phyloP scores from a whole-genome alignment of 2,329 filamentous ascomycete species.

The Tolypocladium ophioglossoides region DNA sequence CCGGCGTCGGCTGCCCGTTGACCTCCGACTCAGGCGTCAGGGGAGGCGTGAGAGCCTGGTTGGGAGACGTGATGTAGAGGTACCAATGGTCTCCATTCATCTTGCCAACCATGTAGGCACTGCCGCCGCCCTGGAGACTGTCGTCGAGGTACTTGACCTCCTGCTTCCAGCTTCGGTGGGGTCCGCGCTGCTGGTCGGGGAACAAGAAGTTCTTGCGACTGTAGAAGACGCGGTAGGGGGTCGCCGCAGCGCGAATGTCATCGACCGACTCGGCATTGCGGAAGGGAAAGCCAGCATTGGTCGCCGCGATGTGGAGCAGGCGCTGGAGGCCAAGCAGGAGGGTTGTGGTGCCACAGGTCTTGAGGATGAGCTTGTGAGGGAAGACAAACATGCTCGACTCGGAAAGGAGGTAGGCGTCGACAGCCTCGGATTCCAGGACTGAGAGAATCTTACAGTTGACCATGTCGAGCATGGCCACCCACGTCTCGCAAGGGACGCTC shows the following conservation, averaged over 20 bases:
- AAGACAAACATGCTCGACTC: conserved; percentile 99
- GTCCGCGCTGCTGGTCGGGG: conserved; percentile 85
- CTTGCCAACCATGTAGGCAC: conserved; percentile 98
- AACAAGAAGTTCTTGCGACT: conserved; percentile 98
- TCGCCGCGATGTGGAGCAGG: conserved; percentile 82
- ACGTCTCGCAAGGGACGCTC: conserved; percentile 69
- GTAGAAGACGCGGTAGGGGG: conserved; percentile 94
- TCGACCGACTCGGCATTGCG: conserved; percentile 55
- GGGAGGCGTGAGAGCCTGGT: conserved; percentile 69
- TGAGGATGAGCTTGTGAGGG: conserved; percentile 97
- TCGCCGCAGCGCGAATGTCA: conserved; percentile 65
- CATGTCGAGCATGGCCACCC: conserved; percentile 95
- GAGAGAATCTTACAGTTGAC: conserved; percentile 98
- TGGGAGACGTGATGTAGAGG: conserved; percentile 86
- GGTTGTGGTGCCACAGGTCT: conserved; percentile 96
- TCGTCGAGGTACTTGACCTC: conserved; percentile 89
- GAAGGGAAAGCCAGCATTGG: conserved; percentile 81
- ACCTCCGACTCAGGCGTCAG: conserved; percentile 55
- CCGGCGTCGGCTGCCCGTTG: conserved; percentile 22
- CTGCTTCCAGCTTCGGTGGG: conserved; percentile 94
- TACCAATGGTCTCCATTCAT: conserved; percentile 99
- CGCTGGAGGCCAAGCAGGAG: conserved; percentile 80
- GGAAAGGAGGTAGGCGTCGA: conserved; percentile 93
- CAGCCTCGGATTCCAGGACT: conserved; percentile 81
- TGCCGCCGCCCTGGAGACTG: conserved; percentile 84